Evolutionary conservation across 2,329 filamentous ascomycete species (phyloP), one percentile per base, ranked within the genome.

Genomic region (Aspergillus intermedius): DNA sequence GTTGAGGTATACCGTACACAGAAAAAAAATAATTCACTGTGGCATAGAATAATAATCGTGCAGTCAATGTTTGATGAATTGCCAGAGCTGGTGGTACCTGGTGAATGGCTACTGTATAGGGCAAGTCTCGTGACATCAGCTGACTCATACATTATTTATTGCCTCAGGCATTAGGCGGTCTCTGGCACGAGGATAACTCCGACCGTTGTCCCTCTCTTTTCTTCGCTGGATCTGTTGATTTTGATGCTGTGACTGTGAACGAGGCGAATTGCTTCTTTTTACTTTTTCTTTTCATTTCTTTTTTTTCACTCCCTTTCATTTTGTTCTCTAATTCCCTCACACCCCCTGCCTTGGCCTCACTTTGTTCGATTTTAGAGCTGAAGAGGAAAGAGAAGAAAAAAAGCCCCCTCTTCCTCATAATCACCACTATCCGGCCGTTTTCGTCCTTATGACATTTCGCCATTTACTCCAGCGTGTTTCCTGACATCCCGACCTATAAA

Each of bases 381-480:
- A 30, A 30, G 10, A 30, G 25, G 9, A 30, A 30, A 30, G 10
- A 10, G 9, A 25, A 7, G 8, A 12, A 30, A 30, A 30, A 30
- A 30, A 12, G 4, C 25, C 25, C 41, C 41, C 21, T 25, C 41
- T 32, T 34, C 42, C 8, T 15, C 42, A 10, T 17, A 13, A 25
- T 23, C 42, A 25, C 25, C 21, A 19, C 22, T 34, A 12, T 10
- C 25, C 37, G 48, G 34, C 54, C 49, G 55, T 57, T 57, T 57
- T 52, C 52, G 53, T 58, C 52, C 54, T 54, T 50, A 62, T 65
- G 58, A 58, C 49, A 49, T 41, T 49, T 44, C 45, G 44, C 41
- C 46, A 47, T 49, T 42, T 35, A 44, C 52, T 45, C 42, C 37
- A 53, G 46, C 49, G 44, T 49, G 42, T 34, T 41, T 42, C 43